phyloP scores from a whole-genome alignment of 2,329 filamentous ascomycete genomes.

The Diaporthe ilicicola region DNA sequence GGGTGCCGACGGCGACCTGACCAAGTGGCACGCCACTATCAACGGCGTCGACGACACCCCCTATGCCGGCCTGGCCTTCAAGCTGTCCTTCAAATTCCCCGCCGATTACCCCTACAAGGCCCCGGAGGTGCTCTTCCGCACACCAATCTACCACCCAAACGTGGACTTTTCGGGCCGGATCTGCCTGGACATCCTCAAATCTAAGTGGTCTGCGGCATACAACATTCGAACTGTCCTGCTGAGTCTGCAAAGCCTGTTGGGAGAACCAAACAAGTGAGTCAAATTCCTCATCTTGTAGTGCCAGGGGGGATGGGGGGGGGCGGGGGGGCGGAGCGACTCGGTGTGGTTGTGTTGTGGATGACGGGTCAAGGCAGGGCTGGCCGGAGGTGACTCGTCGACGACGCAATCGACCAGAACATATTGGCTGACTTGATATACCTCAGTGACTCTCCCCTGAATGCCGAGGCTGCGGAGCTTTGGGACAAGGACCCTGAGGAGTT shows the following conservation, averaged over 20 bases:
- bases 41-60: conserved; percentile 90
- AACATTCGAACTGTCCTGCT: conserved; percentile 94
- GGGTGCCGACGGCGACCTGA: conserved; percentile 85
- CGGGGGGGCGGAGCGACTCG: not conserved
- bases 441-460: conserved; percentile 93
- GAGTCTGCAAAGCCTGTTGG: conserved; percentile 92
- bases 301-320: no score
- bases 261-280: conserved; percentile 96
- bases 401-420: not conserved
- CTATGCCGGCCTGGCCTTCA: conserved; percentile 87
- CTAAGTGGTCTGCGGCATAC: conserved; percentile 98
- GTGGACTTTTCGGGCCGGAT: conserved; percentile 97
- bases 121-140: conserved; percentile 95
- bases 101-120: conserved; percentile 92
- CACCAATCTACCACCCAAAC: conserved; percentile 98
- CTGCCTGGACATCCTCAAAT: conserved; percentile 97
- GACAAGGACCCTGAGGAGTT: conserved; percentile 88
- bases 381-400: not conserved
- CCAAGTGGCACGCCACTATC: conserved; percentile 94
- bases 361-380: not conserved
- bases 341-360: no score
- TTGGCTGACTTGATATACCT: conserved; percentile 10
- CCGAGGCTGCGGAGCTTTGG: conserved; percentile 95
- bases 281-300: not conserved
- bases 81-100: conserved; percentile 91